phyloP scores from a whole-genome alignment of 2,329 filamentous ascomycete genomes.

The Trichoderma cornu-damae region DNA sequence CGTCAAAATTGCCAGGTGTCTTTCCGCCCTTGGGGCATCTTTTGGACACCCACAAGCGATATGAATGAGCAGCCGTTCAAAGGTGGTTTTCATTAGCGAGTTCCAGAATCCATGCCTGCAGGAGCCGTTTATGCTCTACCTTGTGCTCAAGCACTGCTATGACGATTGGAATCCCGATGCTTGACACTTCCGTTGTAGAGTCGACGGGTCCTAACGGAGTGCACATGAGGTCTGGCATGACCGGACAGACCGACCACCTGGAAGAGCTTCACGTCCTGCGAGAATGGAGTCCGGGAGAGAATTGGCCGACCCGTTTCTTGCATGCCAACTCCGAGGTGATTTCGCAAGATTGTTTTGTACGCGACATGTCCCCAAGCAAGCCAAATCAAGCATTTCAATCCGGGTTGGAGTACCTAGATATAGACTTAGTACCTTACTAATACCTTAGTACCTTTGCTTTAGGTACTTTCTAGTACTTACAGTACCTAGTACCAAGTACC shows the following conservation, averaged over 20 bases:
- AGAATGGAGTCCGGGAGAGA: too few species aligned
- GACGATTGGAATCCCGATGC: background rate
- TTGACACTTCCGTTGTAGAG: background rate
- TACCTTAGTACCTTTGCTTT: too few species aligned
- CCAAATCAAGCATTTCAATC: too few species aligned
- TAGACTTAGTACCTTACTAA: too few species aligned
- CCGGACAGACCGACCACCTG: background rate
- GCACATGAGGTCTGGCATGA: background rate
- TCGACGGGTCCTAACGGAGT: background rate
- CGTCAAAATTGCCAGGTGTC: background rate
- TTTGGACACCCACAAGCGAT: background rate
- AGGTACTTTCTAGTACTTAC: too few species aligned
- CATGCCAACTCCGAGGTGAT: too few species aligned
- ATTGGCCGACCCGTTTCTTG: too few species aligned
- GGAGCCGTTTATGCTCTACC: background rate
- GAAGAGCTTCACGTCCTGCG: too few species aligned
- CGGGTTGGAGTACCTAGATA: too few species aligned
- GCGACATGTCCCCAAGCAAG: too few species aligned
- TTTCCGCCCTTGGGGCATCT: background rate
- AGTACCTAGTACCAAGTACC: too few species aligned
- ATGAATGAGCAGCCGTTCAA: background rate
- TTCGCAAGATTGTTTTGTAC: too few species aligned
- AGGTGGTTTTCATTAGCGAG: background rate
- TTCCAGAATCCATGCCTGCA: background rate
- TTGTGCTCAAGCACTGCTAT: background rate